These are phyloP conservation scores for Backusella macrospora DNA, from an alignment of 192 early-diverging fungal genomes.

Conservation along the genomic window DNA sequence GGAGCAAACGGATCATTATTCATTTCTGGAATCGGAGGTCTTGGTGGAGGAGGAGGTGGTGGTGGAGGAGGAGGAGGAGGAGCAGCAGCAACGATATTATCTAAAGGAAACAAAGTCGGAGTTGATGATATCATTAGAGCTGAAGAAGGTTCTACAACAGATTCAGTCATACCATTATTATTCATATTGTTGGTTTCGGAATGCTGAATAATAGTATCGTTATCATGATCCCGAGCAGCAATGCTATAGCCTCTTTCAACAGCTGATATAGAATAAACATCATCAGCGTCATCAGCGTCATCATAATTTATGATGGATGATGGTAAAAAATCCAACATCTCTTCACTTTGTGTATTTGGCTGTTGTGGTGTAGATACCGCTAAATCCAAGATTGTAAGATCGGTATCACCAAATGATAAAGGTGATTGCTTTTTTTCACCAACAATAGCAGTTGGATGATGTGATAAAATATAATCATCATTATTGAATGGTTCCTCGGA, in stretches of 20 bases:
- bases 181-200: too few relatives aligned
- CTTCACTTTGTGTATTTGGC: slow-evolving; percentile 5
- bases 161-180: not conserved
- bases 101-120: not conserved
- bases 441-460: not conserved
- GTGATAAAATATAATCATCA: not conserved
- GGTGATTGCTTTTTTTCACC: not conserved
- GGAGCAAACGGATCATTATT: not conserved
- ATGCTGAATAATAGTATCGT: not conserved
- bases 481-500: slow-evolving; percentile 1
- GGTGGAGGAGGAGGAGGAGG: slow-evolving; percentile 15
- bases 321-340: not conserved
- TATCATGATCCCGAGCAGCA: not conserved
- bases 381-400: not conserved
- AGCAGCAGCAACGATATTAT: slow-evolving; percentile 16
- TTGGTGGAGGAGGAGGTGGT: too few relatives aligned
- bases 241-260: not conserved
- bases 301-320: not conserved
- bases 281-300: not conserved
- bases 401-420: not conserved
- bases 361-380: not conserved
- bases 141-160: not conserved
- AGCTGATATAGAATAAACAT: not conserved
- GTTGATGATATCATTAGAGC: not conserved
- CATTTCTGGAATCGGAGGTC: not conserved